Percentiles rank a stretch among this genome's conserved stretches.
These are phyloP conservation scores for Mortierella alpina DNA, from an alignment of 192 early-diverging fungal species.

Conservation along the genomic window DNA sequence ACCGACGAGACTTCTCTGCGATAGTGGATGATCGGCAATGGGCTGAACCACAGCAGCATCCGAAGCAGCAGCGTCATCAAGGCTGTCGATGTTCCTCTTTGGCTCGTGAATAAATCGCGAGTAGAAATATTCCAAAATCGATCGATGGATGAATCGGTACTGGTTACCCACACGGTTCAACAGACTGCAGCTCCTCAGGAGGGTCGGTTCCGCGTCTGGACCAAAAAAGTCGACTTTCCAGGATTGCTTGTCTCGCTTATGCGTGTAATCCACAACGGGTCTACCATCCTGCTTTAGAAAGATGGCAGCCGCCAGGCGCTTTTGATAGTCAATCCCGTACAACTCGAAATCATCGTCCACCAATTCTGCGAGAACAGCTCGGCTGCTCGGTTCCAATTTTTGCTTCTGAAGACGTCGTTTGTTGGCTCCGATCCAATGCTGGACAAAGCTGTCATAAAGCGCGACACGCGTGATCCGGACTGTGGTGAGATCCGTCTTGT, in stretches of 20 bases:
- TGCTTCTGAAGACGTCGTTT: not conserved
- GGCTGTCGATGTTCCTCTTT: not conserved
- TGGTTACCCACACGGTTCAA: not conserved
- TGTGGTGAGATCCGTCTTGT: not conserved
- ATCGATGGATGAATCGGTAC: slow-evolving; percentile 10
- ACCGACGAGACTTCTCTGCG: not conserved
- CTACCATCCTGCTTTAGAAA: not conserved
- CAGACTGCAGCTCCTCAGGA: not conserved
- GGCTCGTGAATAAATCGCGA: not conserved
- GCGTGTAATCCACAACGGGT: not conserved
- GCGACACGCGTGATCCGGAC: not conserved
- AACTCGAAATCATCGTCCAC: not conserved
- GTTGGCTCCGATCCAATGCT: not conserved
- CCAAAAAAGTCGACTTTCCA: slow-evolving; percentile 11
- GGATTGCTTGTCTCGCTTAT: not conserved
- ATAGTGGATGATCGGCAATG: not conserved
- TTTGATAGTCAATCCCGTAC: not conserved
- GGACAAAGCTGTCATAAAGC: slow-evolving; percentile 1
- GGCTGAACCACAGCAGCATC: not conserved
- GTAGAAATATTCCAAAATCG: slow-evolving; percentile 6
- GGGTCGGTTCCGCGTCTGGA: not conserved
- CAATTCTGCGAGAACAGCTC: not conserved
- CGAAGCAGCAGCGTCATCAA: not conserved
- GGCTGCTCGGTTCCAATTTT: not conserved
- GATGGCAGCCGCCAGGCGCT: not conserved